phyloP scores from a whole-genome alignment of 2,329 filamentous ascomycete species.

The Trichoderma sp. region DNA sequence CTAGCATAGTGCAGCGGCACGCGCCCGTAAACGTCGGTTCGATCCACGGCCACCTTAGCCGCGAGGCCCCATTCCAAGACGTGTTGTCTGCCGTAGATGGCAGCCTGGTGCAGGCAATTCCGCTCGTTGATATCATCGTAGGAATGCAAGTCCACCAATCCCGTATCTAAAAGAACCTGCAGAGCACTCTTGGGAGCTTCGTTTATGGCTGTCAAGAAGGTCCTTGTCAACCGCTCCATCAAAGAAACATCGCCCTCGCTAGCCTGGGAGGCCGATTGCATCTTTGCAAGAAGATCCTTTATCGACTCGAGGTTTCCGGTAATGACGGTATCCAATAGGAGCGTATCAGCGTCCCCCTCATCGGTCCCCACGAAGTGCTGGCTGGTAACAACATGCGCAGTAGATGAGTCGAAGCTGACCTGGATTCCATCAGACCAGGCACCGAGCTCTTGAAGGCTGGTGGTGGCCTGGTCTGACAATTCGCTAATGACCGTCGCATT shows the following conservation, averaged over 20 bases:
- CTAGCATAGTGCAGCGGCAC: slow-evolving; percentile 94
- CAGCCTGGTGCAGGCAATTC: slow-evolving; percentile 94
- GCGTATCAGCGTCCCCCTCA: slow-evolving; percentile 83
- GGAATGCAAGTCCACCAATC: slow-evolving; percentile 82
- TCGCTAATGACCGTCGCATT: slow-evolving; percentile 96
- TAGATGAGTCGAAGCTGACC: slow-evolving; percentile 68
- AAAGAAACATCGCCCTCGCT: slow-evolving; percentile 55
- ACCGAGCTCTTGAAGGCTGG: slow-evolving; percentile 88
- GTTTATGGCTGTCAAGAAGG: slow-evolving; percentile 85
- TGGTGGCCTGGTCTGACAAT: slow-evolving; percentile 93
- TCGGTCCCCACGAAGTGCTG: slow-evolving; percentile 70
- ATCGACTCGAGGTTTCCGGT: slow-evolving; percentile 74
- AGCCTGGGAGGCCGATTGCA: slow-evolving; percentile 55
- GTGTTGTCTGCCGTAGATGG: slow-evolving; percentile 82
- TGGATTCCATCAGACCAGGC: slow-evolving; percentile 97
- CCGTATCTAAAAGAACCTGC: slow-evolving; percentile 72
- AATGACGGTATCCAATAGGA: slow-evolving; percentile 83
- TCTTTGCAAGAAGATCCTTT: slow-evolving; percentile 73
- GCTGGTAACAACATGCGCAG: slow-evolving; percentile 63
- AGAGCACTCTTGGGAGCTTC: slow-evolving; percentile 78
- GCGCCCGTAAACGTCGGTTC: slow-evolving; percentile 89
- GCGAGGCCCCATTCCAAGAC: slow-evolving; percentile 75
- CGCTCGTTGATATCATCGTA: slow-evolving; percentile 97
- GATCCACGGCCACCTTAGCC: slow-evolving; percentile 70
- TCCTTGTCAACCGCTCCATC: slow-evolving; percentile 77